Conservation (phyloP, 441 rosid species). For the Euphorbia corollata region DNA sequence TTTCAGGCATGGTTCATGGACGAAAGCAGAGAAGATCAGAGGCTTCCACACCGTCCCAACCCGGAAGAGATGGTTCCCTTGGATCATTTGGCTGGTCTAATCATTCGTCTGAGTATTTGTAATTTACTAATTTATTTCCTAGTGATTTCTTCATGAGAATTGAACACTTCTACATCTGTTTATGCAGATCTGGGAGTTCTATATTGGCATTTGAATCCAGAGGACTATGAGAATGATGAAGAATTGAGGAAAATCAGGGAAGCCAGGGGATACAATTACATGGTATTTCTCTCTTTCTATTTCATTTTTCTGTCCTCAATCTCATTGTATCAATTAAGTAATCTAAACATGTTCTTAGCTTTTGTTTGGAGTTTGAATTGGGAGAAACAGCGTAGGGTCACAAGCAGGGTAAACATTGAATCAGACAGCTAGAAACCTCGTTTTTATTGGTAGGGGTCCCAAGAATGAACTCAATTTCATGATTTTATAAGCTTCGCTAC, state of each 20-base stretch:
- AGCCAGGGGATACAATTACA: constrained; percentile 70
- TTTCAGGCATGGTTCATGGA: constrained; percentile 82
- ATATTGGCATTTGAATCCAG: constrained; percentile 65
- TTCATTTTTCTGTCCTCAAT: neutral
- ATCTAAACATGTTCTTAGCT: neutral
- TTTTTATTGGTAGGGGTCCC: too few species aligned
- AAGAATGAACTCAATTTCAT: too few species aligned
- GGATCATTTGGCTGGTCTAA: constrained; percentile 51
- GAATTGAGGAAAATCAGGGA: constrained; percentile 55
- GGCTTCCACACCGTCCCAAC: constrained; percentile 56
- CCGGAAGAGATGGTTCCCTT: constrained; percentile 46
- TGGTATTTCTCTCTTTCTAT: constrained; percentile 31
- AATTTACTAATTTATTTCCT: neutral
- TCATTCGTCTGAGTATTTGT: constrained; percentile 5
- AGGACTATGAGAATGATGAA: constrained; percentile 57
- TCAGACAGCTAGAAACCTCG: too few species aligned
- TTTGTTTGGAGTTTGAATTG: neutral
- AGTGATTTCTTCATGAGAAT: too few species aligned
- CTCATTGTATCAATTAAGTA: neutral
- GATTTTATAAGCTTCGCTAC: too few species aligned
- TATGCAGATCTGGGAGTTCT: constrained; percentile 63
- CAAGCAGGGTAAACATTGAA: neutral
- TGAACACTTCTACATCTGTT: neutral
- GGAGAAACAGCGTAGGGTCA: too few species aligned
- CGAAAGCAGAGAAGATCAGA: constrained; percentile 57